Percentiles rank a stretch among this genome's conserved stretches.
Evolutionary conservation across 805 yeast genomes (phyloP).

Genomic region (Starmerella riodocensis): DNA sequence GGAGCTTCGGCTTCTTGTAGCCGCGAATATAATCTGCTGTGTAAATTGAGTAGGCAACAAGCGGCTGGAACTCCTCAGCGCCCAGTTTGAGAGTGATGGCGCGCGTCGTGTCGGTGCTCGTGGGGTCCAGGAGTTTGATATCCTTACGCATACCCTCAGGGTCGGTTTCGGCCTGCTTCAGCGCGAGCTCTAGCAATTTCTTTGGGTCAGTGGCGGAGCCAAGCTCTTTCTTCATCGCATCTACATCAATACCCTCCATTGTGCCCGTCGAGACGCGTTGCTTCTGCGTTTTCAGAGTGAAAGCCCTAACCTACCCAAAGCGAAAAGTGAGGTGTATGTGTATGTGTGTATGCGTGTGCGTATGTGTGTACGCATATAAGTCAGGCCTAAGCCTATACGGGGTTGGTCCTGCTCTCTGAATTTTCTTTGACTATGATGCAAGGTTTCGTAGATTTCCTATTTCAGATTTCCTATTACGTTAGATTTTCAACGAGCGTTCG

Average conservation of each 20-base stretch:
- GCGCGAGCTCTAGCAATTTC: conserved; percentile 12
- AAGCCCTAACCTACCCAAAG: no score
- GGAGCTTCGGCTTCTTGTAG: conserved; percentile 51
- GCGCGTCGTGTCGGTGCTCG: conserved; percentile 18
- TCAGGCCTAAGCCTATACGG: no score
- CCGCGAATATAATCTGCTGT: conserved; percentile 84
- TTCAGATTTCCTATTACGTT: no score
- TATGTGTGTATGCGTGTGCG: background rate
- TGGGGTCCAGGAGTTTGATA: conserved; percentile 13
- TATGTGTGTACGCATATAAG: background rate
- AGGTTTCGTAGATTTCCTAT: no score
- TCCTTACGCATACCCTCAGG: conserved; percentile 18
- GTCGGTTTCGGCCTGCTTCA: conserved; percentile 13
- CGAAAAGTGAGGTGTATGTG: background rate
- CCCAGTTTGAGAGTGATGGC: conserved; percentile 19
- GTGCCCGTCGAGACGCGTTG: no score
- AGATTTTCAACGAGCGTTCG: no score
- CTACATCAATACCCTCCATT: conserved; percentile 1
- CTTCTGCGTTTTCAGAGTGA: no score
- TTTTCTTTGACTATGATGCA: no score
- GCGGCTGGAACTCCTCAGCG: conserved; percentile 42
- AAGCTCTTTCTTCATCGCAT: conserved; percentile 5
- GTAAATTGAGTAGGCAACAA: conserved; percentile 82
- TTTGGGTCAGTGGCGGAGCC: conserved; percentile 6
- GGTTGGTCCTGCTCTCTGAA: no score